Evolutionary conservation across 495 filamentous ascomycete genomes (phyloP), one percentile per base, ranked within the genome.

Genomic region (Xylaria sp.): DNA sequence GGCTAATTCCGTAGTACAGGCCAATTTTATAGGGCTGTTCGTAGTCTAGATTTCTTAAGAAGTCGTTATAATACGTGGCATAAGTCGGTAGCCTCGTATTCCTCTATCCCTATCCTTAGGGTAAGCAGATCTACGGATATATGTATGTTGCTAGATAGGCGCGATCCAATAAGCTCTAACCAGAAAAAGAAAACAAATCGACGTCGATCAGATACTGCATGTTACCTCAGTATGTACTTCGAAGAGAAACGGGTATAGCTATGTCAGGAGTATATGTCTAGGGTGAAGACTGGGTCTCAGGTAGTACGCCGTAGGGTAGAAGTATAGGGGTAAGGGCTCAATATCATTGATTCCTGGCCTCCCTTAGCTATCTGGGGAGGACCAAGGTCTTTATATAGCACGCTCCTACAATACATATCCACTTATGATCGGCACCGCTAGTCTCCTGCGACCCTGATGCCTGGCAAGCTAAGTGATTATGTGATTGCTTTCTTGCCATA

Each of bases 121-220:
- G 37, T 37, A 37, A 58, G 35, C 9, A 63, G 61, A 46, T 63
- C 40, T 44, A 44, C 24, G 61, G 37, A 2, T 46, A 14, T 31
- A 19, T 44, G 1, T 46, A 14, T 31, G 29, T 44, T 63, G 26
- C 61, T n/a, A 12, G 37, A 63, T 46, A 15, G 40, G 48, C 61
- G 41, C 15, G 61, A 63, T 63, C 41, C 61, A 24, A 63, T 46
- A 63, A 46, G 41, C 29, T 17, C 26, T 48, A 63, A 63, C 41
- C 17, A 40, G 61, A 14, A 63, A 14, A 14, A 0, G 40, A 46
- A 24, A 31, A 33, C 3, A 8, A 63, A 33, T 63, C 11, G 11
- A 46, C 61, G 61, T 33, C 24, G 6, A 63, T 44, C 5, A 48
- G 37, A 62, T 43, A 26, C 35, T 62, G 19, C 37, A 43, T 62